A percentile compares a stretch with the other conserved stretches of the same genome.
phyloP scores from a whole-genome alignment of 75 land plant genomes.

The Adiantum capillusveneris region DNA sequence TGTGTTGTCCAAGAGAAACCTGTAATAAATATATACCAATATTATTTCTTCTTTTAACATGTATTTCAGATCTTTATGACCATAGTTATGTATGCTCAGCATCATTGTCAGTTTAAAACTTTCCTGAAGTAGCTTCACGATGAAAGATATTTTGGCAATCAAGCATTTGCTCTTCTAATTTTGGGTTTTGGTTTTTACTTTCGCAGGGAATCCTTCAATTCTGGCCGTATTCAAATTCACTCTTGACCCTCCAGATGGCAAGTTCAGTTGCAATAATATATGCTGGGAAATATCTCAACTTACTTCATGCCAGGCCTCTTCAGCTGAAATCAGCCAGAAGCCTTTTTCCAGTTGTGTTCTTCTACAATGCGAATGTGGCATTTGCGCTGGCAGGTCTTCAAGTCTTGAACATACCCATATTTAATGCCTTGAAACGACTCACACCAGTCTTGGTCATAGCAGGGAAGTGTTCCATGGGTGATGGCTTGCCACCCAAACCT shows the following conservation, averaged over 20 bases:
- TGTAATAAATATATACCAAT: no score
- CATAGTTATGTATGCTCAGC: no score
- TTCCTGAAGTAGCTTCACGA: no score
- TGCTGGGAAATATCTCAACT: constrained; percentile 3
- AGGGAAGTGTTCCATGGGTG: constrained; percentile 13
- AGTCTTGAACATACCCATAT: constrained; percentile 26
- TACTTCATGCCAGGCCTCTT: background rate
- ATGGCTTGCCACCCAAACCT: constrained; percentile 8
- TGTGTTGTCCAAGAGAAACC: no score
- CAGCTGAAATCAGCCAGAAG: constrained; percentile 16
- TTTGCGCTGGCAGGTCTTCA: constrained; percentile 29
- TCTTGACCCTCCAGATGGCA: constrained; percentile 21
- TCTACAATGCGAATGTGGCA: constrained; percentile 37
- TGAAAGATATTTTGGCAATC: no score
- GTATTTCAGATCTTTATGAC: no score
- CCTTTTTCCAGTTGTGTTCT: constrained; percentile 22
- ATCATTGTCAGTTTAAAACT: no score
- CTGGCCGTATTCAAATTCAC: constrained; percentile 24
- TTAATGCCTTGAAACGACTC: constrained; percentile 27
- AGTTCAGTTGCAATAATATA: constrained; percentile 16
- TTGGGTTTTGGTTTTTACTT: no score
- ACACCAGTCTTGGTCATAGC: constrained; percentile 24
- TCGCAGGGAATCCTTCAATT: constrained; percentile 17
- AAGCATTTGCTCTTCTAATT: no score
- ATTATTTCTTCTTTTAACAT: no score